Evolutionary conservation across 202 grass and related monocot species (phyloP).

Genomic region (Saccharum hybrid): DNA sequence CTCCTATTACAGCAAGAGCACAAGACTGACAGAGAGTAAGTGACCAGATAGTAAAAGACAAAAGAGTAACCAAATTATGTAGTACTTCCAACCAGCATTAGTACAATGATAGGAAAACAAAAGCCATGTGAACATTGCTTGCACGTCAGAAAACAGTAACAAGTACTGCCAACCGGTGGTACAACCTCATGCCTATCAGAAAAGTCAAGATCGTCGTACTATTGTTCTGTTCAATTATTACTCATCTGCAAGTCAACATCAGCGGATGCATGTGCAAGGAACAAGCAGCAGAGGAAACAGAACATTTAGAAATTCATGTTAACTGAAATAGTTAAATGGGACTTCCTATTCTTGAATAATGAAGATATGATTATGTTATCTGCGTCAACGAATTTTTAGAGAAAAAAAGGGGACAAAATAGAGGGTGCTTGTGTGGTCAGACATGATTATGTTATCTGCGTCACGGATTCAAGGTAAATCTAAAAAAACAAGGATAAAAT

Average conservation of each 20-base stretch:
- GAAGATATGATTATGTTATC: background rate
- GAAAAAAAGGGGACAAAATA: background rate
- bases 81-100: conserved; percentile 53
- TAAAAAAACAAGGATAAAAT: background rate
- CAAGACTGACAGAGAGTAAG: conserved; percentile 33
- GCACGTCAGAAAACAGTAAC: conserved; percentile 49
- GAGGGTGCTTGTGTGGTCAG: background rate
- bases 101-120: conserved; percentile 47
- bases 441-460: background rate
- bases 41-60: conserved; percentile 44
- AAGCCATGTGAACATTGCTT: conserved; percentile 43
- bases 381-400: background rate
- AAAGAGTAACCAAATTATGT: conserved; percentile 36
- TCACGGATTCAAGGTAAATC: background rate
- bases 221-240: conserved; percentile 19
- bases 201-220: conserved; percentile 46
- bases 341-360: conserved; percentile 6
- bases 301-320: conserved; percentile 6
- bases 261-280: conserved; percentile 11
- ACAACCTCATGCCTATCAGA: conserved; percentile 40
- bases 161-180: conserved; percentile 36
- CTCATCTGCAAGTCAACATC: conserved; percentile 33
- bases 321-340: background rate
- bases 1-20: background rate
- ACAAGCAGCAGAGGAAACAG: background rate